A percentile compares a stretch with the other conserved stretches of the same genome.
Evolutionary conservation across 345 rosid species (phyloP).

Genomic region (Stellera chamaejasme): DNA sequence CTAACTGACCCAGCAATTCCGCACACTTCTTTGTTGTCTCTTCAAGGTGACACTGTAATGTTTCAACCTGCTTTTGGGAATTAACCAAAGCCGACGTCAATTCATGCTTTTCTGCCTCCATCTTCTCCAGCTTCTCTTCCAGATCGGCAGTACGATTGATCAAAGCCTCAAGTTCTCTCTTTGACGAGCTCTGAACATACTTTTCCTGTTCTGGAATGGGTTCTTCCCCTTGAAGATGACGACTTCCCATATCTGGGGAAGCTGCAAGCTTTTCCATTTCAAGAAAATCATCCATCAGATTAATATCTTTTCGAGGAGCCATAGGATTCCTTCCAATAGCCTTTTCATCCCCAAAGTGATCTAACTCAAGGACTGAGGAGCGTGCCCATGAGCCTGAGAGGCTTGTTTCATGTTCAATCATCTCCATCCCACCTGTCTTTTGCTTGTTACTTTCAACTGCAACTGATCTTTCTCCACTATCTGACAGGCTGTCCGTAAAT

Average conservation of each 20-base stretch:
- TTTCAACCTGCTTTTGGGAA: slow-evolving; percentile 39
- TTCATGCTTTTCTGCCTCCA: slow-evolving; percentile 48
- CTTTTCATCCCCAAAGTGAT: slow-evolving; percentile 33
- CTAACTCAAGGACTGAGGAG: slow-evolving; percentile 24
- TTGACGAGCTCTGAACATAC: slow-evolving; percentile 22
- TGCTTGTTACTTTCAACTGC: slow-evolving; percentile 37
- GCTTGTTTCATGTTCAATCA: slow-evolving; percentile 20
- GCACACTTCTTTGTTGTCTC: slow-evolving; percentile 34
- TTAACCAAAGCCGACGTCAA: slow-evolving; percentile 37
- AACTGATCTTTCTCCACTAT: slow-evolving; percentile 41
- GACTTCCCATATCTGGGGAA: slow-evolving; percentile 33
- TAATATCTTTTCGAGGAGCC: slow-evolving; percentile 37
- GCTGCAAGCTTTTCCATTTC: slow-evolving; percentile 92
- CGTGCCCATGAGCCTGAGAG: slow-evolving; percentile 30
- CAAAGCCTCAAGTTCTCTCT: slow-evolving; percentile 41
- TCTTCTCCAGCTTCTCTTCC: slow-evolving; percentile 49
- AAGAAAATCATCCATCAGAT: slow-evolving; percentile 95
- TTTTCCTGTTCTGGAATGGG: slow-evolving; percentile 21
- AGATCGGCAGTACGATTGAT: slow-evolving; percentile 44
- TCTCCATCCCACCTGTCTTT: slow-evolving; percentile 19
- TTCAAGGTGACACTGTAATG: slow-evolving; percentile 29
- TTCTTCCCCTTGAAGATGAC: slow-evolving; percentile 22
- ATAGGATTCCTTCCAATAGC: slow-evolving; percentile 23
- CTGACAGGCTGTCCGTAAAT: slow-evolving; percentile 62
- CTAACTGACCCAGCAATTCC: slow-evolving; percentile 34